phyloP scores from a whole-genome alignment of 768 basidiomycete species.

The Russula compacta region DNA sequence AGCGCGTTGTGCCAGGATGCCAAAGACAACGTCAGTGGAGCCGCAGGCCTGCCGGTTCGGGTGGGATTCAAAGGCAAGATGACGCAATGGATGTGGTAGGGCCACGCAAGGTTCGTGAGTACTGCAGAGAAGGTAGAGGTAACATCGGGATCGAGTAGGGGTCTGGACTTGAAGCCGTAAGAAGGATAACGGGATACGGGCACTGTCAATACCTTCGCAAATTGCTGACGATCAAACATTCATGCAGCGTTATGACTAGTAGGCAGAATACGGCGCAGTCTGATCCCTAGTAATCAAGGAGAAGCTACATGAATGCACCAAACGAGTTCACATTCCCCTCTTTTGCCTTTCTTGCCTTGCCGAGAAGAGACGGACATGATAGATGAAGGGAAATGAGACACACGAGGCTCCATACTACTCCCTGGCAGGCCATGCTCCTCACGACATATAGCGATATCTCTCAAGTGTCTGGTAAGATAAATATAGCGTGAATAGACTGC shows the following conservation, averaged over 20 bases:
- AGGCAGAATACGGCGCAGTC: no score
- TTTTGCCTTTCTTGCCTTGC: no score
- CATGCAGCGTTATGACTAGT: no score
- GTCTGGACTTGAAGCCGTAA: not conserved
- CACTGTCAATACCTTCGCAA: no score
- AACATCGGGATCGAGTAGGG: not conserved
- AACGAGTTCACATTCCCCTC: no score
- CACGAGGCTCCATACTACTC: constrained; percentile 50
- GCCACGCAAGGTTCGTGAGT: no score
- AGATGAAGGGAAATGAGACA: constrained; percentile 13
- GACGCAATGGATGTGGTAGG: constrained; percentile 39
- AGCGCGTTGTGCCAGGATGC: constrained; percentile 7
- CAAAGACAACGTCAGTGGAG: not conserved
- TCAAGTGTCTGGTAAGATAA: constrained; percentile 46
- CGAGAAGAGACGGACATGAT: no score
- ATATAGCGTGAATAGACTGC: not conserved
- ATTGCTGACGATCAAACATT: no score
- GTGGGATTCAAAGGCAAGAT: not conserved
- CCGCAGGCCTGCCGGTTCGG: not conserved
- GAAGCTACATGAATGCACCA: no score
- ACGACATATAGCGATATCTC: constrained; percentile 72
- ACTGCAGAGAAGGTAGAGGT: not conserved
- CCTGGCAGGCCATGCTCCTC: constrained; percentile 49
- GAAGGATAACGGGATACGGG: not conserved
- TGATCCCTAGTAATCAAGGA: no score